Conservation (phyloP, 2,329 filamentous ascomycete genomes). For the Cryphonectria japonica region DNA sequence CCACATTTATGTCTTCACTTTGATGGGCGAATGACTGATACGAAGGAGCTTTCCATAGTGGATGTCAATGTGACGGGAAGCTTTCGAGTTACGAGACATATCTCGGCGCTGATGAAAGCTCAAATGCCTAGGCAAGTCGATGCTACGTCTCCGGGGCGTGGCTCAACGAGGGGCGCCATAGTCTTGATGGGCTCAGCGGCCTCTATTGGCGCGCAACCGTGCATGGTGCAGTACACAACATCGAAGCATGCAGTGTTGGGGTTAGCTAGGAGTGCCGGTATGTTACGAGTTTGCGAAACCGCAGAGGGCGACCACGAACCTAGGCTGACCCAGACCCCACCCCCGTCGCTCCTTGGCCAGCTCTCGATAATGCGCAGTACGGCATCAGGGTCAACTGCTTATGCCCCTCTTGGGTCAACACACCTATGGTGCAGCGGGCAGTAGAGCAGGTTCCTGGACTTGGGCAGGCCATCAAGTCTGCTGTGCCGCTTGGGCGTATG, state of each 20-base stretch:
- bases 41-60: background rate
- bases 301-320: background rate
- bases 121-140: background rate
- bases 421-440: slow-evolving; percentile 24
- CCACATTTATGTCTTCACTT: too few species aligned
- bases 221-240: slow-evolving; percentile 31
- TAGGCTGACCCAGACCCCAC: background rate
- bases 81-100: background rate
- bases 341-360: background rate
- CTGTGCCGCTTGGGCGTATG: slow-evolving; percentile 14
- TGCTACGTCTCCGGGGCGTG: background rate
- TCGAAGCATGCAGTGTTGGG: slow-evolving; percentile 45
- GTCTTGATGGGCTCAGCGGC: background rate
- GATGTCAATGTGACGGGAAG: background rate
- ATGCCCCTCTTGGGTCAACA: slow-evolving; percentile 36
- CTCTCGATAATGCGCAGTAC: slow-evolving; percentile 43
- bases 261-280: slow-evolving; percentile 40
- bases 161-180: background rate
- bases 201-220: background rate
- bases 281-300: background rate
- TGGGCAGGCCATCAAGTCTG: background rate
- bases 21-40: too few species aligned
- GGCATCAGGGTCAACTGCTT: slow-evolving; percentile 46
- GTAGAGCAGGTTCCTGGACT: slow-evolving; percentile 8
- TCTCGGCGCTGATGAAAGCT: background rate